Percentiles rank a stretch among this genome's conserved stretches.
These are phyloP conservation scores for Centella asiatica DNA, from an alignment of 129 eudicot genomes.

Conservation along the genomic window DNA sequence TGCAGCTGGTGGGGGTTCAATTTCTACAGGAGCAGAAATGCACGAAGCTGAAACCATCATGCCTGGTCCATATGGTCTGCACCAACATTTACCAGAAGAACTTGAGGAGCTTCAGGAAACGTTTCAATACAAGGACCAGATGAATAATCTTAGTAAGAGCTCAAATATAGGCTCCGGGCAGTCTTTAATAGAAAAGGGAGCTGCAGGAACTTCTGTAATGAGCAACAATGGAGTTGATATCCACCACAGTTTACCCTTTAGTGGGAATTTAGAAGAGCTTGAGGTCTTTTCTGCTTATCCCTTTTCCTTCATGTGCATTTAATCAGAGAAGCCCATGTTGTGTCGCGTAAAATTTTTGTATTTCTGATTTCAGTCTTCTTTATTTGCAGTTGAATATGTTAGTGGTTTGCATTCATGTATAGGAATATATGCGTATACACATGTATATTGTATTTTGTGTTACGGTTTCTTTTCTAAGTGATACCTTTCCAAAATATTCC, in stretches of 20 bases:
- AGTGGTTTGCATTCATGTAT: not conserved
- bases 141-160: constrained; percentile 11
- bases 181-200: constrained; percentile 22
- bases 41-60: constrained; percentile 35
- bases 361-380: not conserved
- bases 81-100: constrained; percentile 27
- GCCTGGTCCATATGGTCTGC: constrained; percentile 36
- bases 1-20: constrained; percentile 18
- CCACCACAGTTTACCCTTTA: constrained; percentile 24
- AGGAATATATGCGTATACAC: not conserved
- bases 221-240: constrained; percentile 17
- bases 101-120: constrained; percentile 46
- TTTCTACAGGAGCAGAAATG: constrained; percentile 36
- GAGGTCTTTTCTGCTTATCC: constrained; percentile 50
- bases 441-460: not conserved
- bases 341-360: not conserved
- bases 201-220: constrained; percentile 15
- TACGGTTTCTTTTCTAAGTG: not conserved
- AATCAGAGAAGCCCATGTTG: not conserved
- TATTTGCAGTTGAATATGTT: too few relatives aligned
- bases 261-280: constrained; percentile 70
- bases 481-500: not conserved
- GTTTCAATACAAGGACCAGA: constrained; percentile 21
- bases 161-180: constrained; percentile 16
- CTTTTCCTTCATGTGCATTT: constrained; percentile 1